Evolutionary conservation across 495 filamentous ascomycete genomes (phyloP).

Genomic region (Penicillium cataractarum): DNA sequence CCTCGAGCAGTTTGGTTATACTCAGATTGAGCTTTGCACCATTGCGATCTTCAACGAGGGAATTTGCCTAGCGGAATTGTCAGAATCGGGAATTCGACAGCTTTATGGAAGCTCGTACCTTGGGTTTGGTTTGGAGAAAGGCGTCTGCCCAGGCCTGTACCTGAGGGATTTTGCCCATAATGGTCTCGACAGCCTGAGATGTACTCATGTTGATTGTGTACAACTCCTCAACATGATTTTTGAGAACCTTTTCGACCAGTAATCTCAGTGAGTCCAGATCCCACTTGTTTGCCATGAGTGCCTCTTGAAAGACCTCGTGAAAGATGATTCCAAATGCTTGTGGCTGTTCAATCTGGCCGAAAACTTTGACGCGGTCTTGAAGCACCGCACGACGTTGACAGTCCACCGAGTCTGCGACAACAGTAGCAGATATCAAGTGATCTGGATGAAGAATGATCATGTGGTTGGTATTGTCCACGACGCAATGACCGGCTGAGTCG

Average conservation of each 20-base stretch:
- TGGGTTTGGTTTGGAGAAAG: constrained; percentile 74
- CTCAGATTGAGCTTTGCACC: constrained; percentile 74
- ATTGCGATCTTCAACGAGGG: constrained; percentile 77
- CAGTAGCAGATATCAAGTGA: constrained; percentile 90
- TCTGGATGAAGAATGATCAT: constrained; percentile 94
- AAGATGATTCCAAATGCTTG: constrained; percentile 89
- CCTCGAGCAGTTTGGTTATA: constrained; percentile 90
- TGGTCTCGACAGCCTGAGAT: constrained; percentile 69
- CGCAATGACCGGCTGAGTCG: constrained; percentile 61
- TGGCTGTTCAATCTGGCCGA: constrained; percentile 72
- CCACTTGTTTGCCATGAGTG: constrained; percentile 83
- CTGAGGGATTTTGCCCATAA: constrained; percentile 76
- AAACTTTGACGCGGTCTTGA: constrained; percentile 89
- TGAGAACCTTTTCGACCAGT: constrained; percentile 65
- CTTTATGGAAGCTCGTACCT: constrained; percentile 49
- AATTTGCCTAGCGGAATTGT: constrained; percentile 56
- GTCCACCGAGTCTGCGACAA: constrained; percentile 89
- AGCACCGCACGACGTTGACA: constrained; percentile 89
- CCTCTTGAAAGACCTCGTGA: constrained; percentile 92
- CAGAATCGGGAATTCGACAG: constrained; percentile 5
- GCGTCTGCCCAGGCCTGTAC: constrained; percentile 79
- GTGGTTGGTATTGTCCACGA: constrained; percentile 77
- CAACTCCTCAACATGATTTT: constrained; percentile 79
- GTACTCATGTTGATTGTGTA: constrained; percentile 80
- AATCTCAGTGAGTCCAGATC: constrained; percentile 63